Evolutionary conservation across 768 basidiomycete species (phyloP).

Genomic region (Suillus lakei): DNA sequence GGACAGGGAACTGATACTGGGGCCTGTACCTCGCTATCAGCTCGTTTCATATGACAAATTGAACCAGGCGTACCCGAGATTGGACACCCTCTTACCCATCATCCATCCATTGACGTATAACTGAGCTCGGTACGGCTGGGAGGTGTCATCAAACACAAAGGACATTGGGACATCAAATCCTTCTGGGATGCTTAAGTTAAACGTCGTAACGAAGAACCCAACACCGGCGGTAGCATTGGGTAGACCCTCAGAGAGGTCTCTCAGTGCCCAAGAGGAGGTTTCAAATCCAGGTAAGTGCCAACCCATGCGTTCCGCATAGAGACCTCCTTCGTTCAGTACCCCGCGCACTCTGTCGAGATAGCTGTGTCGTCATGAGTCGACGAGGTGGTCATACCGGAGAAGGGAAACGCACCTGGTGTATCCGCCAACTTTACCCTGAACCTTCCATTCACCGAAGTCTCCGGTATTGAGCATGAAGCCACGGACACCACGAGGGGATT

Average conservation of each 20-base stretch:
- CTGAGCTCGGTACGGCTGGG: conserved; percentile 71
- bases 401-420: conserved; percentile 56
- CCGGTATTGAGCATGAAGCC: conserved; percentile 74
- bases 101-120: conserved; percentile 90
- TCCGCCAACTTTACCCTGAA: conserved; percentile 79
- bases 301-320: conserved; percentile 70
- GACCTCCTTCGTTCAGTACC: conserved; percentile 73
- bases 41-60: conserved; percentile 4
- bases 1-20: conserved; percentile 82
- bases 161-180: conserved; percentile 73
- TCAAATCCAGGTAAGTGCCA: conserved; percentile 81
- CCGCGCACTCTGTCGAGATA: conserved; percentile 76
- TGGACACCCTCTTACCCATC: conserved; percentile 81
- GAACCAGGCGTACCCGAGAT: conserved; percentile 57
- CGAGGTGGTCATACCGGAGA: neutral
- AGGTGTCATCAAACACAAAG: conserved; percentile 68
- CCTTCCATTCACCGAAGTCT: conserved; percentile 65
- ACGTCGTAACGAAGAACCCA: conserved; percentile 82
- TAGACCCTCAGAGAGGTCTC: conserved; percentile 63
- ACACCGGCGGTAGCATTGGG: conserved; percentile 65
- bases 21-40: conserved; percentile 49
- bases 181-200: conserved; percentile 61
- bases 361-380: conserved; percentile 40
- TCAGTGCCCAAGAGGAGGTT: conserved; percentile 59
- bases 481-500: conserved; percentile 78